A percentile compares a stretch with the other conserved stretches of the same genome.
These are phyloP conservation scores for Ophiosphaerella herpotricha DNA, from an alignment of 2,329 filamentous ascomycete genomes.

Conservation along the genomic window DNA sequence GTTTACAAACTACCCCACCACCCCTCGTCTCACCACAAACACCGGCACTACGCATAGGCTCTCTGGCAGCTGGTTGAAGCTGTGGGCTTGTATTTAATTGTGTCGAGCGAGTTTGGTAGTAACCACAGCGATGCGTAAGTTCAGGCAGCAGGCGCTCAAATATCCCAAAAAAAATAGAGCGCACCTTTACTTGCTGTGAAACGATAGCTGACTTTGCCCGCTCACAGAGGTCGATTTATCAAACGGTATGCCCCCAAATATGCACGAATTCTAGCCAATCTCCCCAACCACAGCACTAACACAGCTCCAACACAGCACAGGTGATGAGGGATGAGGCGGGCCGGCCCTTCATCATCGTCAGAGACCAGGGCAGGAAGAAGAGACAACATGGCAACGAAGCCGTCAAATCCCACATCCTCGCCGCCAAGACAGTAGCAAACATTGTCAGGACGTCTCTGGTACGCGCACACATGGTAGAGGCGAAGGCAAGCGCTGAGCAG, in stretches of 20 bases:
- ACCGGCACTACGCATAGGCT: conserved; percentile 2
- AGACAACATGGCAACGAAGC: conserved; percentile 95
- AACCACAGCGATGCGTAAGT: conserved; percentile 50
- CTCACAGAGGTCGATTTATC: conserved; percentile 76
- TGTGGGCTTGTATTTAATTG: conserved; percentile 4
- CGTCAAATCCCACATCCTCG: conserved; percentile 97
- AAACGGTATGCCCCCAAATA: conserved; percentile 65
- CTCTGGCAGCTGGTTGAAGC: conserved; percentile 4
- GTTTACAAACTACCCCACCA: conserved; percentile 36
- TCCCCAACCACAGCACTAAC: conserved; percentile 22
- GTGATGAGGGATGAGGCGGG: conserved; percentile 97
- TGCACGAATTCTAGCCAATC: neutral
- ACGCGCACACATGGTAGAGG: conserved; percentile 26
- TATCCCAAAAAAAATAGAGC: conserved; percentile 5
- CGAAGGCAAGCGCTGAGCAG: conserved; percentile 10
- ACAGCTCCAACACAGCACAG: conserved; percentile 55
- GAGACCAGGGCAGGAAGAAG: conserved; percentile 98
- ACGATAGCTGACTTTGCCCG: conserved; percentile 29
- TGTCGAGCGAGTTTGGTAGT: conserved; percentile 13
- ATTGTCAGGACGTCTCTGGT: conserved; percentile 95
- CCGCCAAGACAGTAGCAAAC: conserved; percentile 92
- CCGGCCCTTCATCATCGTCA: conserved; percentile 94
- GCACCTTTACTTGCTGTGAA: neutral
- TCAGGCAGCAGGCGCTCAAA: conserved; percentile 15
- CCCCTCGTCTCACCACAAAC: conserved; percentile 24